Percentiles rank a stretch among this genome's conserved stretches.
Conservation (phyloP, 2,329 filamentous ascomycete genomes). For the Phialophora chinensis region DNA sequence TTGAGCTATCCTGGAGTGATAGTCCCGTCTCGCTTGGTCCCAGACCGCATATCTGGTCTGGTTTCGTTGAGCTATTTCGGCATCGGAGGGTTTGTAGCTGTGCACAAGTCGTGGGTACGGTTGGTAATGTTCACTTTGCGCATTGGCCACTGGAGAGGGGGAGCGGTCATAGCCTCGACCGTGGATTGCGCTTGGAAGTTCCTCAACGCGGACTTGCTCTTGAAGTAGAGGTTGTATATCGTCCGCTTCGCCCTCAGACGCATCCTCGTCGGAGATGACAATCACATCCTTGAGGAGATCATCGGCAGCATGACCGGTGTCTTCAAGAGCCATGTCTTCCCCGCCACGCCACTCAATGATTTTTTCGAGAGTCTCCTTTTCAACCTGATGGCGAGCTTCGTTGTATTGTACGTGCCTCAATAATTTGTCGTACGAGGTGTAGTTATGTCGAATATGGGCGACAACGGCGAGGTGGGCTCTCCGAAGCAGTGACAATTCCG, state of each 20-base stretch:
- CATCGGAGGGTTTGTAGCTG: conserved; percentile 39
- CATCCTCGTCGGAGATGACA: conserved; percentile 67
- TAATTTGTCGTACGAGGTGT: conserved; percentile 67
- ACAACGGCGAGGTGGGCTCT: conserved; percentile 67
- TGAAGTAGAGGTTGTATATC: conserved; percentile 39
- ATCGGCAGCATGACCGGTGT: conserved; percentile 60
- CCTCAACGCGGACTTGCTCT: conserved; percentile 51
- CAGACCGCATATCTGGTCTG: conserved; percentile 56
- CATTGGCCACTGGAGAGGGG: conserved; percentile 21
- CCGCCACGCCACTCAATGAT: conserved; percentile 69
- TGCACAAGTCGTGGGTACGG: conserved; percentile 43
- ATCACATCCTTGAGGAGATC: conserved; percentile 69
- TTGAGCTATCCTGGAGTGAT: conserved; percentile 31
- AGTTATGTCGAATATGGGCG: conserved; percentile 66
- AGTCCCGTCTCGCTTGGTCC: conserved; percentile 50
- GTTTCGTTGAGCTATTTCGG: conserved; percentile 50
- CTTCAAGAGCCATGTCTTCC: conserved; percentile 58
- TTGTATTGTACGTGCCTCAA: conserved; percentile 60
- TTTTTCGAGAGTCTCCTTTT: conserved; percentile 61
- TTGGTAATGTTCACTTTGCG: conserved; percentile 46
- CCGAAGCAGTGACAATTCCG: conserved; percentile 60
- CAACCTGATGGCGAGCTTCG: conserved; percentile 61
- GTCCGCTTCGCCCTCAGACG: conserved; percentile 53
- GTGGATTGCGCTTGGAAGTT: conserved; percentile 49
- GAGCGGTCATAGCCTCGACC: conserved; percentile 27